phyloP scores from a whole-genome alignment of 352 stramenopile genomes.

The Phytophthora sp. region DNA sequence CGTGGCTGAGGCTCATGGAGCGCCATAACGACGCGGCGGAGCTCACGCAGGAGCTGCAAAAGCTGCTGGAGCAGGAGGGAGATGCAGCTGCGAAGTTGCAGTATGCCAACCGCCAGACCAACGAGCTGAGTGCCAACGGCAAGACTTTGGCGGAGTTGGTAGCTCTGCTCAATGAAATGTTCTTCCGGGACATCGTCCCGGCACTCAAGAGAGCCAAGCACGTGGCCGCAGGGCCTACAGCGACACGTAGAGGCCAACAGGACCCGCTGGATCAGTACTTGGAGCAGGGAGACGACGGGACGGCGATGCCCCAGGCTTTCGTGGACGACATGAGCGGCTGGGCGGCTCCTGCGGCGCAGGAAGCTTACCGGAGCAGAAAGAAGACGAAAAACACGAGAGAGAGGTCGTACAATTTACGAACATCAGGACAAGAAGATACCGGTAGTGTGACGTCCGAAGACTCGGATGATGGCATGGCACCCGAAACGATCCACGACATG shows the following conservation, averaged over 20 bases:
- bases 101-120: conserved; percentile 16
- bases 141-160: conserved; percentile 24
- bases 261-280: conserved; percentile 45
- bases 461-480: conserved; percentile 18
- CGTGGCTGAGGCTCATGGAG: conserved; percentile 49
- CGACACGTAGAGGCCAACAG: not conserved
- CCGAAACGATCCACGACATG: conserved; percentile 20
- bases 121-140: conserved; percentile 25
- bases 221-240: not conserved
- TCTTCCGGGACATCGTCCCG: conserved; percentile 33
- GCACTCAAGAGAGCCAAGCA: conserved; percentile 28
- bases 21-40: conserved; percentile 17
- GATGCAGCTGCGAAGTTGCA: not conserved
- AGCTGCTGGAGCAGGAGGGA: not conserved
- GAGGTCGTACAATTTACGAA: not conserved
- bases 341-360: conserved; percentile 12
- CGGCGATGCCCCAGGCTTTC: conserved; percentile 32
- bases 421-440: not conserved
- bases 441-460: not conserved
- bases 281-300: conserved; percentile 21
- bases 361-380: conserved; percentile 6
- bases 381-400: conserved; percentile 8
- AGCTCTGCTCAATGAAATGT: conserved; percentile 28
- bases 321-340: conserved; percentile 47
- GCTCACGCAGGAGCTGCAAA: conserved; percentile 20